Conservation (phyloP, 768 basidiomycete genomes). For the Trametes sanguinea region DNA sequence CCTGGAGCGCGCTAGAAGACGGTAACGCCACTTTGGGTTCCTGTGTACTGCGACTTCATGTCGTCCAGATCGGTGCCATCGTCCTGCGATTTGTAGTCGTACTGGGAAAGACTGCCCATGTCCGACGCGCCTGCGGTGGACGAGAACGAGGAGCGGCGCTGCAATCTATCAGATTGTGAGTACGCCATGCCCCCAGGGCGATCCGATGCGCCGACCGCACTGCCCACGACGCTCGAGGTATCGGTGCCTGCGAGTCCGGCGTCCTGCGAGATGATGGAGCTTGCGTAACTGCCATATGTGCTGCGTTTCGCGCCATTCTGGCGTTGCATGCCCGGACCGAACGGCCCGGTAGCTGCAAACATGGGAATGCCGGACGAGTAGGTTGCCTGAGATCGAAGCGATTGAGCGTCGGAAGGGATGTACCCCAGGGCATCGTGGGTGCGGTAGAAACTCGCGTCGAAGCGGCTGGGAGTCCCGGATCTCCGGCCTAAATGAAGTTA, state of each 20-base stretch:
- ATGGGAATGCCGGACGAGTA: constrained; percentile 91
- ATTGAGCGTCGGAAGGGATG: constrained; percentile 94
- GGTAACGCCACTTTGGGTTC: constrained; percentile 83
- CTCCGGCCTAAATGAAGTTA: constrained; percentile 49
- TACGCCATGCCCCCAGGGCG: constrained; percentile 64
- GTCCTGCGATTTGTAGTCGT: constrained; percentile 90
- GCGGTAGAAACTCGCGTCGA: constrained; percentile 94
- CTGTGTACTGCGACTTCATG: constrained; percentile 86
- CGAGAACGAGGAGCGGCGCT: constrained; percentile 75
- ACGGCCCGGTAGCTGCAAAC: constrained; percentile 71
- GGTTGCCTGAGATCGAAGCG: constrained; percentile 93
- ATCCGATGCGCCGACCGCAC: constrained; percentile 48
- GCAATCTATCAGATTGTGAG: constrained; percentile 88
- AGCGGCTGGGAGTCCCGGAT: constrained; percentile 91
- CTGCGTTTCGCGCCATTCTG: constrained; percentile 71
- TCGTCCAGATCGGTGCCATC: constrained; percentile 79
- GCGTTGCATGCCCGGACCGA: constrained; percentile 66
- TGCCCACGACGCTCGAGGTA: constrained; percentile 61
- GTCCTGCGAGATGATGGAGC: constrained; percentile 93
- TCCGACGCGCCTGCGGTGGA: constrained; percentile 77
- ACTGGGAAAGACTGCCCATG: constrained; percentile 73
- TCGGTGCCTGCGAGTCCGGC: constrained; percentile 65
- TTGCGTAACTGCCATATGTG: constrained; percentile 79
- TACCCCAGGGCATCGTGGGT: constrained; percentile 93
- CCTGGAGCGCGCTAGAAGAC: constrained; percentile 58